phyloP scores from a whole-genome alignment of 139 green algal genomes.

The Chlorella sorokiniana region DNA sequence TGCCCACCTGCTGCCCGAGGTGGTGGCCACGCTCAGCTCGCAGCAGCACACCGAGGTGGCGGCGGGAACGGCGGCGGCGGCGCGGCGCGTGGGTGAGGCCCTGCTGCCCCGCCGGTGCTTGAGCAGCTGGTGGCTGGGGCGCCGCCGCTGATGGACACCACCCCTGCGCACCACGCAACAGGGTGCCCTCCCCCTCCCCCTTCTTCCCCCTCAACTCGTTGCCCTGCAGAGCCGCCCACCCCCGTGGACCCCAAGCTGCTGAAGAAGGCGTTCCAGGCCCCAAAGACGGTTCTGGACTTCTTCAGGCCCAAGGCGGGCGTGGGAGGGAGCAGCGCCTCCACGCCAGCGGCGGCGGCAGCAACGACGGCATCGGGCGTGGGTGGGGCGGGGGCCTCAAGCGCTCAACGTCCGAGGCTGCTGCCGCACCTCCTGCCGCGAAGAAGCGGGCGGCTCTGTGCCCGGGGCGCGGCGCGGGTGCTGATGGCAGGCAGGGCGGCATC shows the following conservation, averaged over 20 bases:
- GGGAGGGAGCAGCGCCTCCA: no score
- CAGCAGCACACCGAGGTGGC: conserved; percentile 33
- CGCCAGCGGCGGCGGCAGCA: not conserved
- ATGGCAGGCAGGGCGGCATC: conserved; percentile 4
- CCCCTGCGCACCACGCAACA: not conserved
- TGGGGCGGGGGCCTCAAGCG: not conserved
- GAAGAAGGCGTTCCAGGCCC: conserved; percentile 51
- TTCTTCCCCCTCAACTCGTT: not conserved
- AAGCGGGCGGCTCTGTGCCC: not conserved
- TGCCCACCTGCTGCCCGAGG: conserved; percentile 64
- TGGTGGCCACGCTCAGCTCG: conserved; percentile 51
- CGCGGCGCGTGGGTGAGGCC: not conserved
- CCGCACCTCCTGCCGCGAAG: not conserved
- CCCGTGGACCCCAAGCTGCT: conserved; percentile 52
- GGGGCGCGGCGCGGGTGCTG: no score
- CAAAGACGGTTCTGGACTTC: conserved; percentile 60
- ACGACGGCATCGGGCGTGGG: not conserved
- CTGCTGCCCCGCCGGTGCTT: not conserved
- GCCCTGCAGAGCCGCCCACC: conserved; percentile 43
- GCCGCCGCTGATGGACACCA: not conserved
- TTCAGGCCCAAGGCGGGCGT: conserved; percentile 48
- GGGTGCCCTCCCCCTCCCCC: not conserved
- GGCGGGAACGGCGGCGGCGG: not conserved
- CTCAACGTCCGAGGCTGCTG: not conserved
- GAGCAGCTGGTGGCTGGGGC: not conserved